Percentiles rank a stretch among this genome's conserved stretches.
These are phyloP conservation scores for Polygonum maritimum DNA, from an alignment of 148 eudicot species.

Conservation along the genomic window DNA sequence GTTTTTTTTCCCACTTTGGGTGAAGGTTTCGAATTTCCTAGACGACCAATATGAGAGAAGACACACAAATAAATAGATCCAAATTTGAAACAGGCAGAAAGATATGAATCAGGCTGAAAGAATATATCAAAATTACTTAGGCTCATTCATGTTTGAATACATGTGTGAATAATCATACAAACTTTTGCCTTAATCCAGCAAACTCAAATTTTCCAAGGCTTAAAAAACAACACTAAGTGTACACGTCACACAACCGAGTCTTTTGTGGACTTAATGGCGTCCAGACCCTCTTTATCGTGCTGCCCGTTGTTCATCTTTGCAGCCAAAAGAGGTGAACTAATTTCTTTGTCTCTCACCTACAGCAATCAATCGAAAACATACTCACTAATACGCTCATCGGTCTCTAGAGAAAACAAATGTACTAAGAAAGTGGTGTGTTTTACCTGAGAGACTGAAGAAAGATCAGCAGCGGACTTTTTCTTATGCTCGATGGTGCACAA, in stretches of 20 bases:
- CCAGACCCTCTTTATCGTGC: conserved; percentile 2
- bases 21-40: too few species aligned
- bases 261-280: background rate
- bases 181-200: background rate
- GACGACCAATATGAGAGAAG: too few species aligned
- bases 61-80: background rate
- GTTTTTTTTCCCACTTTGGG: too few species aligned
- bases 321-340: background rate
- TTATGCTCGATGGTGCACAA: conserved; percentile 34
- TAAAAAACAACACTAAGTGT: background rate
- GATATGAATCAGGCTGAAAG: background rate
- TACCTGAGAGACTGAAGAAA: conserved; percentile 3
- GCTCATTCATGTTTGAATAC: background rate
- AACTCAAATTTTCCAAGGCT: background rate
- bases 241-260: background rate
- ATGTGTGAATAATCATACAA: conserved; percentile 1
- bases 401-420: too few species aligned
- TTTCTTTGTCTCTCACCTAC: conserved; percentile 6
- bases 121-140: conserved; percentile 3
- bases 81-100: background rate
- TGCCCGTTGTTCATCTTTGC: conserved; percentile 8
- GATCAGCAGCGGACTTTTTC: conserved; percentile 17
- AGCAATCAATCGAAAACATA: background rate
- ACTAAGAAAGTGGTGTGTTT: background rate
- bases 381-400: too few species aligned